Percentiles rank a stretch among this genome's conserved stretches.
Evolutionary conservation across 139 green algal genomes (phyloP).

Genomic region (Tetradesmus lagerheimii): DNA sequence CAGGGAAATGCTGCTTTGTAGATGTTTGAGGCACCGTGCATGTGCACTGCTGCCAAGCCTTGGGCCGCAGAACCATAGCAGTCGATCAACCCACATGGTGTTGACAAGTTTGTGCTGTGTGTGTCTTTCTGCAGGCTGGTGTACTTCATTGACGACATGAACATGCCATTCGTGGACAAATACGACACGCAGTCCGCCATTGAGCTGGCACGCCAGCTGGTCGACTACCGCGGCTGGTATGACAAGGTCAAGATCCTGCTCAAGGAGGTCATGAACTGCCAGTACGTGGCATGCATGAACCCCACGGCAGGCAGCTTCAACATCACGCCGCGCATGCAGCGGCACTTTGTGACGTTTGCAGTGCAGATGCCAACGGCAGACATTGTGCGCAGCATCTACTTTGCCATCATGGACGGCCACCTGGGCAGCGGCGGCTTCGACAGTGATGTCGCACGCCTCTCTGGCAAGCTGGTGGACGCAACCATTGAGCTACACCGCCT

Average conservation of each 20-base stretch:
- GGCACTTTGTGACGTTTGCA: slow-evolving; percentile 93
- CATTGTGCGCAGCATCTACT: slow-evolving; percentile 79
- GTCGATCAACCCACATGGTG: no score
- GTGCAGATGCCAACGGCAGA: slow-evolving; percentile 84
- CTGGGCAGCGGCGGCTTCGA: slow-evolving; percentile 72
- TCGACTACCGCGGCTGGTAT: slow-evolving; percentile 94
- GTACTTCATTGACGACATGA: slow-evolving; percentile 95
- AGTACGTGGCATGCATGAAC: slow-evolving; percentile 92
- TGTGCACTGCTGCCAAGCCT: background rate
- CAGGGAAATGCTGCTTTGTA: background rate
- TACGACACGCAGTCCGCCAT: slow-evolving; percentile 95
- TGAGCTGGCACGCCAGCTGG: slow-evolving; percentile 89
- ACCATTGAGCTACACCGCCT: slow-evolving; percentile 88
- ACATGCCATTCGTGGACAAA: slow-evolving; percentile 95
- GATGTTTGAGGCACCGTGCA: background rate
- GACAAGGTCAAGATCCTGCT: slow-evolving; percentile 92
- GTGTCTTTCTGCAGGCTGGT: slow-evolving; percentile 65
- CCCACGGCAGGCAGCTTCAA: slow-evolving; percentile 90
- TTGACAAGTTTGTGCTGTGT: background rate
- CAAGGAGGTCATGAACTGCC: slow-evolving; percentile 90
- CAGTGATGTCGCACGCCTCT: slow-evolving; percentile 73
- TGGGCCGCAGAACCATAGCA: no score
- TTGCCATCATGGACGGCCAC: slow-evolving; percentile 52
- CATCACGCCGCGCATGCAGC: slow-evolving; percentile 94
- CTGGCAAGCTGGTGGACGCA: slow-evolving; percentile 83